Evolutionary conservation across 495 filamentous ascomycete species (phyloP).

Genomic region (Hypoxylon fragiforme): DNA sequence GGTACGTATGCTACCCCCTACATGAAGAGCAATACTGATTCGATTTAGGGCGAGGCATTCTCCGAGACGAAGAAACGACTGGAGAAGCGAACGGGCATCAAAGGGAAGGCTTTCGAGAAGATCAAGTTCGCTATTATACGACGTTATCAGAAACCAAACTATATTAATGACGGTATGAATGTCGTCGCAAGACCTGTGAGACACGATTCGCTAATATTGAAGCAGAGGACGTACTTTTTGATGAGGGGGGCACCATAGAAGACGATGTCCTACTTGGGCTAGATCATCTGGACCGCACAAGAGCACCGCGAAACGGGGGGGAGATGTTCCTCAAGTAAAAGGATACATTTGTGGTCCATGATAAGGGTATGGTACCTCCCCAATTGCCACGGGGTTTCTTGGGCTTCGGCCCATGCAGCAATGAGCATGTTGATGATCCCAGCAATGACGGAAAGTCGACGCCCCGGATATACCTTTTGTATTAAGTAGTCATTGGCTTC

Average conservation of each 20-base stretch:
- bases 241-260: slow-evolving; percentile 59
- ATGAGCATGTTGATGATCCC: slow-evolving; percentile 3
- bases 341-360: neutral
- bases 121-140: slow-evolving; percentile 90
- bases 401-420: neutral
- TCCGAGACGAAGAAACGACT: slow-evolving; percentile 88
- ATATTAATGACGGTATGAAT: slow-evolving; percentile 78
- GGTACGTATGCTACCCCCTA: slow-evolving; percentile 52
- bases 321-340: slow-evolving; percentile 60
- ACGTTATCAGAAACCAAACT: slow-evolving; percentile 75
- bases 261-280: slow-evolving; percentile 82
- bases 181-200: neutral
- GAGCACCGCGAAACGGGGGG: slow-evolving; percentile 56
- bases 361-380: neutral
- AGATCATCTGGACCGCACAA: slow-evolving; percentile 79
- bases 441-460: slow-evolving; percentile 1
- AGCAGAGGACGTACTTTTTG: slow-evolving; percentile 80
- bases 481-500: slow-evolving; percentile 23
- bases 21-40: slow-evolving; percentile 15
- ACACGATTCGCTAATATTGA: slow-evolving; percentile 28
- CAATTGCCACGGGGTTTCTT: neutral
- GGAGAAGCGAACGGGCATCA: slow-evolving; percentile 86
- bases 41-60: slow-evolving; percentile 76
- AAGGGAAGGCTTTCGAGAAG: slow-evolving; percentile 98
- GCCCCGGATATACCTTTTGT: slow-evolving; percentile 21